phyloP scores from a whole-genome alignment of 352 stramenopile genomes.

The Detonula confervacea region DNA sequence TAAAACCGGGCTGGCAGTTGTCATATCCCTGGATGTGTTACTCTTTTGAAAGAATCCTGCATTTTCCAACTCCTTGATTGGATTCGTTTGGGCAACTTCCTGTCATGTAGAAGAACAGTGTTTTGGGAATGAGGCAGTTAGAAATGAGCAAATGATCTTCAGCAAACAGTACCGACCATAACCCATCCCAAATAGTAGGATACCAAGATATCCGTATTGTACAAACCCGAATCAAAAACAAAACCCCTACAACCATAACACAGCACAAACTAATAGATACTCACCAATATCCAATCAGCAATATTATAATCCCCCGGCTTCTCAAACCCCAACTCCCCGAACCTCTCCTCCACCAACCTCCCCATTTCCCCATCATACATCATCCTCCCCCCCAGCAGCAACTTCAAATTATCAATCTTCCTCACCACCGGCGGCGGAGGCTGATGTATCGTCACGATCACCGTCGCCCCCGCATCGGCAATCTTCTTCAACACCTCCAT shows the following conservation, averaged over 20 bases:
- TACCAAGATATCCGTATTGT: too few relatives aligned
- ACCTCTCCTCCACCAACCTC: constrained; percentile 1
- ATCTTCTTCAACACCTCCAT: constrained; percentile 90
- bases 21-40: neutral
- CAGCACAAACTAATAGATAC: too few relatives aligned
- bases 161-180: too few relatives aligned
- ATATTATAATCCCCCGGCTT: constrained; percentile 43
- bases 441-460: constrained; percentile 93
- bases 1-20: neutral
- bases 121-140: too few relatives aligned
- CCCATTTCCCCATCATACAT: constrained; percentile 86
- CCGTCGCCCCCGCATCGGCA: constrained; percentile 84
- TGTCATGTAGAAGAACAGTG: too few relatives aligned
- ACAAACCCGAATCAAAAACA: too few relatives aligned
- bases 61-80: constrained; percentile 7
- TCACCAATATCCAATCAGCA: constrained; percentile 34
- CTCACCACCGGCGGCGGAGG: constrained; percentile 89
- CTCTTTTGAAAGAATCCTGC: constrained; percentile 20
- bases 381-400: constrained; percentile 87
- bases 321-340: neutral
- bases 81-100: constrained; percentile 29
- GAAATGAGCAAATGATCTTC: too few relatives aligned
- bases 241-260: too few relatives aligned
- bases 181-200: too few relatives aligned
- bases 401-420: constrained; percentile 88